Conservation (phyloP, 768 basidiomycete genomes). For the Psilocybe sp. region DNA sequence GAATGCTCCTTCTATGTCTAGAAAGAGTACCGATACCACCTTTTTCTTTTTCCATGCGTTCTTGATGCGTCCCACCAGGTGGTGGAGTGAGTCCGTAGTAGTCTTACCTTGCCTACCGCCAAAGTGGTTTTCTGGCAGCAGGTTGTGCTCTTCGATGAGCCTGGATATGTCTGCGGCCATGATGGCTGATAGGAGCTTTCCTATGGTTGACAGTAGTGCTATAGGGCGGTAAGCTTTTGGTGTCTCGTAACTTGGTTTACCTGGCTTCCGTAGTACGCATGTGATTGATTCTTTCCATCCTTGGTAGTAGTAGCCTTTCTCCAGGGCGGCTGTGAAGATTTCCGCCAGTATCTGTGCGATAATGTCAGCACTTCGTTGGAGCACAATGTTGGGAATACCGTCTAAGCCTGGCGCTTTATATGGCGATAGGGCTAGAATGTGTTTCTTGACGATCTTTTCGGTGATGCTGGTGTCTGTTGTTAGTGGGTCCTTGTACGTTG, state of each 20-base stretch:
- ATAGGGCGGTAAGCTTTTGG: conserved; percentile 34
- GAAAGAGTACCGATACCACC: conserved; percentile 32
- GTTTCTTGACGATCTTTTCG: not conserved
- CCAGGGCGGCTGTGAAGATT: conserved; percentile 14
- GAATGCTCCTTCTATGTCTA: conserved; percentile 40
- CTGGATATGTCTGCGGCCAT: conserved; percentile 19
- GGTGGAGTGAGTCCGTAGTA: too few species aligned
- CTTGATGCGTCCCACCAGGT: conserved; percentile 30
- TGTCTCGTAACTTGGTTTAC: too few species aligned
- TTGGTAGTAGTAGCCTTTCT: not conserved
- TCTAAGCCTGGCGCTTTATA: conserved; percentile 21
- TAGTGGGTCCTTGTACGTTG: not conserved
- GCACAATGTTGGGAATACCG: conserved; percentile 21
- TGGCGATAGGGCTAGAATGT: not conserved
- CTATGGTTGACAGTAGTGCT: conserved; percentile 26
- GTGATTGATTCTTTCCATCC: conserved; percentile 22
- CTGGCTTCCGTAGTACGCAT: conserved; percentile 31
- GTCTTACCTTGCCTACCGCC: conserved; percentile 35
- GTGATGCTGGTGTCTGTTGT: not conserved
- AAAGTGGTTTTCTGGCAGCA: conserved; percentile 34
- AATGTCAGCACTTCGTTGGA: conserved; percentile 10
- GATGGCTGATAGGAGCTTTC: conserved; percentile 24
- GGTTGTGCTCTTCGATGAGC: conserved; percentile 21
- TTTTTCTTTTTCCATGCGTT: conserved; percentile 30
- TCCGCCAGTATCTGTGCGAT: conserved; percentile 8